These are phyloP conservation scores for Naganishia kalamii DNA, from an alignment of 768 basidiomycete genomes.

Conservation along the genomic window DNA sequence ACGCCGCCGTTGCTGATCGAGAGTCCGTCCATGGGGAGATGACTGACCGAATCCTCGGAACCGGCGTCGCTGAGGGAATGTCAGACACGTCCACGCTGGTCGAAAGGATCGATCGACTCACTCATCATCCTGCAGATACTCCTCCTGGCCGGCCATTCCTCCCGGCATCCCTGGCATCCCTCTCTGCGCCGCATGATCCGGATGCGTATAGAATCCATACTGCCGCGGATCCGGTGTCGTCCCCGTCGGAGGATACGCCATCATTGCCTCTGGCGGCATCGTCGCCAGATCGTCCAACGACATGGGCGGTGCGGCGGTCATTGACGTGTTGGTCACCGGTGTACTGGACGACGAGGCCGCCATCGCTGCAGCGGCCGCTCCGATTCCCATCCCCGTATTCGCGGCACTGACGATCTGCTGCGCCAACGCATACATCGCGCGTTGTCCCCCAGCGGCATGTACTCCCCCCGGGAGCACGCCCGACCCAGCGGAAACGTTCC, in stretches of 20 bases:
- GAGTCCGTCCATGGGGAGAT: constrained; percentile 6
- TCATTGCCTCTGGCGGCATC: constrained; percentile 4
- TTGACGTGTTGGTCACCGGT: constrained; percentile 27
- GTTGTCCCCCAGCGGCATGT: constrained; percentile 51
- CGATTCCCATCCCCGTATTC: constrained; percentile 42
- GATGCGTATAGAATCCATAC: constrained; percentile 44
- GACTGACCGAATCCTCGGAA: constrained; percentile 14
- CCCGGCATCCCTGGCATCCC: constrained; percentile 32
- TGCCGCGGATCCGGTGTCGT: constrained; percentile 28
- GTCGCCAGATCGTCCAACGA: constrained; percentile 9
- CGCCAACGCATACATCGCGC: constrained; percentile 63
- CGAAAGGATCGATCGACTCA: too few species aligned
- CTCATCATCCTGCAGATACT: constrained; percentile 5
- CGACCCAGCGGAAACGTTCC: constrained; percentile 25
- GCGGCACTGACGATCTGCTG: constrained; percentile 55
- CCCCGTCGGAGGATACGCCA: neutral
- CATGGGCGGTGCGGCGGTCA: neutral
- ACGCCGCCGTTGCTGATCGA: neutral
- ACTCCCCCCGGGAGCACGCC: constrained; percentile 26
- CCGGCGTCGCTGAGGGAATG: neutral
- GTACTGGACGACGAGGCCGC: constrained; percentile 1
- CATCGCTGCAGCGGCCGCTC: constrained; percentile 45
- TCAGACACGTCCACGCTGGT: neutral
- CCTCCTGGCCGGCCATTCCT: constrained; percentile 15
- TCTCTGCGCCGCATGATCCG: constrained; percentile 33